Evolutionary conservation across 2,329 filamentous ascomycete genomes (phyloP), one percentile per base, ranked within the genome.

Genomic region (Fusarium sp.): DNA sequence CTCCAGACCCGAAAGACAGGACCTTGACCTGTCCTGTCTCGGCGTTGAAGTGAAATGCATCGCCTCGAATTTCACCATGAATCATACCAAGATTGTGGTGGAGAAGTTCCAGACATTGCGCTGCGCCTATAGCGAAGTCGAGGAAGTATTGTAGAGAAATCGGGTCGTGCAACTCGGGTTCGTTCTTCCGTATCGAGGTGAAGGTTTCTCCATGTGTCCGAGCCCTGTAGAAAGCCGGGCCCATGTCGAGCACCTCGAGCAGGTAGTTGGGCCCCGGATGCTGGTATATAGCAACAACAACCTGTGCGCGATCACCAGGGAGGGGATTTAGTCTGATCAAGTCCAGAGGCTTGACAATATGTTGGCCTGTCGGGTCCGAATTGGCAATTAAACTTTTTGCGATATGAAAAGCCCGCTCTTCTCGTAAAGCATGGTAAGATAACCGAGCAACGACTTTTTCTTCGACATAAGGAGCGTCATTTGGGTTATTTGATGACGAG

Each of bases 321-420:
- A 90, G 86, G 1, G 88, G 85, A 8, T 89, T 85, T 8, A 97
- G 81, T 30, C 91, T 87, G 57, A 95, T 83, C 41, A 97, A 85
- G 68, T 97, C 93, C 57, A 98, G 83, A 1, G 94, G 93, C 61
- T 89, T 90, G 38, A 93, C 87, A 62, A 96, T 94, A 76, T 97
- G 92, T 57, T 88, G 85, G 65, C 89, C 91, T 23, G 90, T 82
- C 1, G 91, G 90, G 76, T 97, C 93, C 28, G 89, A 89, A 15
- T 89, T 89, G 57, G 87, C 84, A 38, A 90, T 88, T 49, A 97
- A 83, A 62, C 84, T 88, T 79, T 91, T 93, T 75, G 90, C 88
- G 70, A 96, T 92, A 73, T 97, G 92, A 75, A 92, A 97, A 59
- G 95, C 91, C 65, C 94, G 86, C 82, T 98, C 94, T 72, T 97